Conservation (phyloP, 192 early-diverging fungal species). For the Backusella westeae region DNA sequence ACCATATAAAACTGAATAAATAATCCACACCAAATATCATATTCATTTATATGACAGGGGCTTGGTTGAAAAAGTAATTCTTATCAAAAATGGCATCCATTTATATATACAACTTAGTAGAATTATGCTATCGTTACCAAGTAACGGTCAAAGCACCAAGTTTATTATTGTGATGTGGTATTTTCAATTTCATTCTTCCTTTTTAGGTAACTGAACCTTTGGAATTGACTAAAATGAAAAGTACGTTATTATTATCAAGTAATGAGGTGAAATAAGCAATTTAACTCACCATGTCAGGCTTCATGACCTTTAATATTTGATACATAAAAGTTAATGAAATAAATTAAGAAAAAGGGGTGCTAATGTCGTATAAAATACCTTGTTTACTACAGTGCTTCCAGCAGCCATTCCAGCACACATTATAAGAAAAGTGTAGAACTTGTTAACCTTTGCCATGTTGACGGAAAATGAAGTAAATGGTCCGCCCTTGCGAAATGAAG, state of each 20-base stretch:
- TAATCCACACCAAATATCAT: too few species aligned
- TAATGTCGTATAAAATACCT: conserved; percentile 6
- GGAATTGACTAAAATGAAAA: not conserved
- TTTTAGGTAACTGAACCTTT: not conserved
- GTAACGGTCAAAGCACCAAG: too few species aligned
- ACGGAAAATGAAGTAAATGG: not conserved
- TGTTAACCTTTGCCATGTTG: conserved; percentile 15
- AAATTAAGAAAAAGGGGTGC: not conserved
- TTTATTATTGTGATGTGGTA: not conserved
- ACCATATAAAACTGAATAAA: too few species aligned
- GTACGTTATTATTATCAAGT: not conserved
- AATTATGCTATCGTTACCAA: too few species aligned
- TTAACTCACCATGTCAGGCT: conserved; percentile 9
- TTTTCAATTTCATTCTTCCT: not conserved
- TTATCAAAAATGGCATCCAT: too few species aligned
- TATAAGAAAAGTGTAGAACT: conserved; percentile 14
- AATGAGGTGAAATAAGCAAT: not conserved
- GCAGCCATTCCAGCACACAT: conserved; percentile 24
- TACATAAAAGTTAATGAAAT: not conserved
- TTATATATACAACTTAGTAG: too few species aligned
- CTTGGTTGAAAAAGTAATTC: too few species aligned
- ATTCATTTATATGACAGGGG: too few species aligned
- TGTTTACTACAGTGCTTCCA: conserved; percentile 22
- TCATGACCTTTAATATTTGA: not conserved
- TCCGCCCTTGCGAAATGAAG: too few species aligned